Evolutionary conservation across 1,139 yeast genomes (phyloP).

Genomic region (Lodderomyces pseudojiufengensis): DNA sequence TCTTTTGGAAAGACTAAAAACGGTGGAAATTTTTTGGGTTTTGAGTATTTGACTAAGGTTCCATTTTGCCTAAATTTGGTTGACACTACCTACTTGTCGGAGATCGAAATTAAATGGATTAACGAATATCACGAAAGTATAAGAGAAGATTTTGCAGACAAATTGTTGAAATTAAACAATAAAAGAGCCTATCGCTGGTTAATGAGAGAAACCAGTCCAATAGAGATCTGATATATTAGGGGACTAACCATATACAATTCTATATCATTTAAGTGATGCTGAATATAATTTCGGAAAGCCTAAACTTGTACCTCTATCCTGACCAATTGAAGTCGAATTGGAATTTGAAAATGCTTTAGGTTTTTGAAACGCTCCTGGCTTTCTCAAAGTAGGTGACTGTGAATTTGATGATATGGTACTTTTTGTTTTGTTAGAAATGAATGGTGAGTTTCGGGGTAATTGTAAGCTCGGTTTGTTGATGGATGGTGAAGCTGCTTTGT

Average conservation of each 20-base stretch:
- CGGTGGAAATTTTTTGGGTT: constrained; percentile 37
- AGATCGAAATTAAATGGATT: constrained; percentile 49
- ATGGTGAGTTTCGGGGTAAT: constrained; percentile 30
- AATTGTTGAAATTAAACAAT: constrained; percentile 37
- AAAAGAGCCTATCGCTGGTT: constrained; percentile 39
- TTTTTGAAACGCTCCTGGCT: constrained; percentile 51
- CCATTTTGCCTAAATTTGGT: constrained; percentile 51
- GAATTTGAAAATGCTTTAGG: constrained; percentile 17
- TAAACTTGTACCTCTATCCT: constrained; percentile 20
- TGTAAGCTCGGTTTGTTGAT: constrained; percentile 18
- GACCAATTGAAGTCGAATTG: too few relatives aligned
- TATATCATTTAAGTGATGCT: constrained; percentile 17
- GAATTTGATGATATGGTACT: not conserved
- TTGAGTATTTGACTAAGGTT: constrained; percentile 50
- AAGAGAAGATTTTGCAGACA: constrained; percentile 32
- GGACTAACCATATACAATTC: too few relatives aligned
- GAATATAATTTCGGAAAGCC: constrained; percentile 27
- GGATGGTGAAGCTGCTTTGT: not conserved
- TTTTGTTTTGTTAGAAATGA: constrained; percentile 30
- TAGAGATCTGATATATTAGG: too few relatives aligned
- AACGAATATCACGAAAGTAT: constrained; percentile 43
- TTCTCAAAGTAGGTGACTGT: constrained; percentile 25
- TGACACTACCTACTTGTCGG: constrained; percentile 31
- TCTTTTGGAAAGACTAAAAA: constrained; percentile 31
- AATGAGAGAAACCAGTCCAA: constrained; percentile 32